Evolutionary conservation across 257 asterid genomes (phyloP).

Genomic region (Petunia axillaris): DNA sequence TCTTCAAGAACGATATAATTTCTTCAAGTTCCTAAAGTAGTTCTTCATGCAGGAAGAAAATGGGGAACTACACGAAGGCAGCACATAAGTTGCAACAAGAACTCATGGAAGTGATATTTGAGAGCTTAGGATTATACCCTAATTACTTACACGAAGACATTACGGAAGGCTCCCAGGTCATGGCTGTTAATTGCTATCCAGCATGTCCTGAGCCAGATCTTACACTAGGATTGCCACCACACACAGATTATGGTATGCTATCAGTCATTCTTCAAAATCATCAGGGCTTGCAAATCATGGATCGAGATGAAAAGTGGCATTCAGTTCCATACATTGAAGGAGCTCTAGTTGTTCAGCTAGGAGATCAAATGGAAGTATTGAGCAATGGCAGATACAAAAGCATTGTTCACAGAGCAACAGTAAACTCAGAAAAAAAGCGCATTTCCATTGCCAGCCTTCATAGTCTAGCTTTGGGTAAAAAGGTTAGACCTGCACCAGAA

Average conservation of each 20-base stretch:
- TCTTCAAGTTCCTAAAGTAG: not conserved
- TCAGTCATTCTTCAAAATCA: constrained; percentile 56
- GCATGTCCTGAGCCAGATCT: constrained; percentile 66
- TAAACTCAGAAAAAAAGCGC: constrained; percentile 50
- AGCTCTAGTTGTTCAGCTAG: constrained; percentile 54
- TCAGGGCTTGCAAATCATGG: constrained; percentile 57
- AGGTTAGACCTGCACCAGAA: constrained; percentile 52
- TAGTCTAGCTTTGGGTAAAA: constrained; percentile 51
- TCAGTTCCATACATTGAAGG: constrained; percentile 50
- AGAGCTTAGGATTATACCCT: constrained; percentile 54
- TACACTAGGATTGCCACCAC: constrained; percentile 68
- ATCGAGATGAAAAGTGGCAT: constrained; percentile 49
- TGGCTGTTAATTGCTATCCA: constrained; percentile 63
- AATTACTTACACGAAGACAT: constrained; percentile 50
- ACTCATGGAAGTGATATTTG: constrained; percentile 51
- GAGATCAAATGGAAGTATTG: constrained; percentile 70
- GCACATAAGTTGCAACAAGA: constrained; percentile 45
- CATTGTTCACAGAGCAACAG: constrained; percentile 54
- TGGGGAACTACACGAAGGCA: constrained; percentile 59
- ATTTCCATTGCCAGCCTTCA: constrained; percentile 68
- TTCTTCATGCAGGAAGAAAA: constrained; percentile 46
- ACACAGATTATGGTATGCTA: constrained; percentile 57
- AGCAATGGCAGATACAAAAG: constrained; percentile 66
- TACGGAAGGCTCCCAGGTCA: constrained; percentile 55
- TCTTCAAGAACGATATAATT: not conserved